A percentile compares a stretch with the other conserved stretches of the same genome.
Evolutionary conservation across 2,329 filamentous ascomycete species (phyloP).

Genomic region (Cordyceps cateniannulata): DNA sequence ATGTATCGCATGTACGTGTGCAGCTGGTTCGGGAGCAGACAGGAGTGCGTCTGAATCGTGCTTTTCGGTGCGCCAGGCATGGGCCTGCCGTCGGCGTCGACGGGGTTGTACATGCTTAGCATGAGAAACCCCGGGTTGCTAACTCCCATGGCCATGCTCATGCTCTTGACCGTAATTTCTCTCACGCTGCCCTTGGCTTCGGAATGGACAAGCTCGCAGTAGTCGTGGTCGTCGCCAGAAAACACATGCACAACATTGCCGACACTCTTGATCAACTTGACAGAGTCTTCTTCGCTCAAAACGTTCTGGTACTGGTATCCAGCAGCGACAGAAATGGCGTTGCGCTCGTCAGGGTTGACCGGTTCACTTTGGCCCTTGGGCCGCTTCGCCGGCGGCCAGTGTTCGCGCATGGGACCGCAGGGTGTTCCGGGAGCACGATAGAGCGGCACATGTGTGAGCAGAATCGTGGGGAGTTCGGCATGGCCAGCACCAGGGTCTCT

Average conservation of each 20-base stretch:
- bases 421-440: slow-evolving; percentile 77
- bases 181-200: slow-evolving; percentile 56
- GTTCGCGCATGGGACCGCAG: slow-evolving; percentile 81
- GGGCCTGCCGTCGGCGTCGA: slow-evolving; percentile 54
- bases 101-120: slow-evolving; percentile 86
- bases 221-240: slow-evolving; percentile 96
- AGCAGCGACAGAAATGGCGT: slow-evolving; percentile 67
- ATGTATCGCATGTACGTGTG: slow-evolving; percentile 76
- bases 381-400: slow-evolving; percentile 64
- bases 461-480: slow-evolving; percentile 72
- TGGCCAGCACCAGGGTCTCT: slow-evolving; percentile 37
- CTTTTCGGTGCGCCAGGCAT: slow-evolving; percentile 34
- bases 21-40: slow-evolving; percentile 82
- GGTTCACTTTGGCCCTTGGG: slow-evolving; percentile 50
- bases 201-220: slow-evolving; percentile 82
- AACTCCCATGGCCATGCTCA: slow-evolving; percentile 96
- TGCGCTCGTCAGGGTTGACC: slow-evolving; percentile 58
- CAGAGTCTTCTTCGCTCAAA: slow-evolving; percentile 68
- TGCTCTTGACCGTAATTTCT: slow-evolving; percentile 93
- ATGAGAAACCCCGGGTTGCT: slow-evolving; percentile 80
- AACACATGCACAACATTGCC: slow-evolving; percentile 83
- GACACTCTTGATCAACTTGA: slow-evolving; percentile 66
- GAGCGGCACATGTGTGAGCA: slow-evolving; percentile 86
- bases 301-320: slow-evolving; percentile 99
- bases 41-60: slow-evolving; percentile 84